Base-by-base conservation (phyloP, 306 rosid species). In the Purshia tridentata region DNA sequence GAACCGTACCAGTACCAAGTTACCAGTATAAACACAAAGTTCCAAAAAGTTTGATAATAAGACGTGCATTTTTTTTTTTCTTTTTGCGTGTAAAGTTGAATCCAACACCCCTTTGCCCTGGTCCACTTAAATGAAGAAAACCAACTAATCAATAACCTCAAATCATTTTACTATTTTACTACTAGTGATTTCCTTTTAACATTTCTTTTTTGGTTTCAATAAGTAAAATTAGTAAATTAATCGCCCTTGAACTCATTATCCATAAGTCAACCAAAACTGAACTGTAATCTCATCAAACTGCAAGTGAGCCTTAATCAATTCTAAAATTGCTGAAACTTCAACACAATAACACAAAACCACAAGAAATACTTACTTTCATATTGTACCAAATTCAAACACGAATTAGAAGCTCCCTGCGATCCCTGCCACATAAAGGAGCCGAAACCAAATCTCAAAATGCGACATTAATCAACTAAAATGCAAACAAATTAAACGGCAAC, bases 281-380 rank as follows among this genome's bases (percentile, higher is more conserved):
- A 29, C 35, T 29, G 35, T 29, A 55, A 55, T 5, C 47, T 12
- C 18, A 51, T 51, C 19, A 51, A 51, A 13, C 15, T 14, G 18
- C 55, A 51, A 14, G 55, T 7, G 5, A 51, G 19, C 4, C 5
- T 51, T 20, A 18, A 55, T 55, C 37, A 19, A 20, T 55, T 9
- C 60, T 10, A 1, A 9, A 12, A 4, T 3, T 12, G 10, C 23
- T 53, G 8, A 44, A 53, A 40, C 12, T 8, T 8, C 23, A 14
- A 40, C 7, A 41, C 15, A 14, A n/a, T 41, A 37, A n/a, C 68
- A 39, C 22, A 42, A 16, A n/a, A 4, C 13, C 29, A 64, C n/a
- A 40, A 46, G 37, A 60, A 58, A 53, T 75, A 53, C 88, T 85
- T 84, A 92, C 98, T 90, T 40, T 85, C 89, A 74, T 92, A 90